These are phyloP conservation scores for Ceratobasidium sp. DNA, from an alignment of 1,284 basidiomycete genomes.

Conservation along the genomic window DNA sequence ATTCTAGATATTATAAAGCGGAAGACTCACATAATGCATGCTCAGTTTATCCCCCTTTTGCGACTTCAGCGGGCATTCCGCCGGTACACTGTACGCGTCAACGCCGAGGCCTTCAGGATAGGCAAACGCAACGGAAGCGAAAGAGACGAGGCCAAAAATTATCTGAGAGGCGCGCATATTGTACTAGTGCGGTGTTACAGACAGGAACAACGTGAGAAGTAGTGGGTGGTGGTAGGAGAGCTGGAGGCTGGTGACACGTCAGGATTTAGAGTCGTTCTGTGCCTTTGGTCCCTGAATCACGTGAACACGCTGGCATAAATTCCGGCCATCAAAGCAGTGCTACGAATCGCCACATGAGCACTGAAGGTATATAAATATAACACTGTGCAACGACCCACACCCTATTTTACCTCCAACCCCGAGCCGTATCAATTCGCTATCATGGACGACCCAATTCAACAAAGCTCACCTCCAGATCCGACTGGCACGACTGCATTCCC, in stretches of 20 bases:
- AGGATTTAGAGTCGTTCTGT: background rate
- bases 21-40: constrained; percentile 85
- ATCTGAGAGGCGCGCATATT: constrained; percentile 43
- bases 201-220: background rate
- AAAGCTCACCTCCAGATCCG: too few species aligned
- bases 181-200: background rate
- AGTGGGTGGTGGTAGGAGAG: background rate
- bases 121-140: constrained; percentile 31
- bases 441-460: too few species aligned
- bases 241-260: constrained; percentile 17
- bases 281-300: constrained; percentile 4
- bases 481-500: too few species aligned
- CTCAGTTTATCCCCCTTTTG: constrained; percentile 75
- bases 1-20: background rate
- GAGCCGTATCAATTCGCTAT: too few species aligned
- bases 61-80: constrained; percentile 71
- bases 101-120: constrained; percentile 63
- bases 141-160: constrained; percentile 37
- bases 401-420: too few species aligned
- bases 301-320: background rate
- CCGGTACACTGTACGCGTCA: constrained; percentile 72
- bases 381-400: too few species aligned
- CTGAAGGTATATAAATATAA: background rate
- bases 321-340: background rate
- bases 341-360: background rate